These are phyloP conservation scores for rapeseed (Brassica napus) DNA, from an alignment of 345 rosid species.

Conservation along the genomic window Da-Ae NC_063435.1:2918501-2919000, in stretches of 20 bases:
- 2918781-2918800: slow-evolving; percentile 23
- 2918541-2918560: slow-evolving; percentile 3
- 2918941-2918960: neutral
- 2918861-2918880: neutral
- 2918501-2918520: neutral
- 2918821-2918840: neutral
- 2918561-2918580: neutral
- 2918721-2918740: slow-evolving; percentile 36
- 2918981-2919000: neutral
- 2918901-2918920: neutral
- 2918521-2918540: slow-evolving; percentile 33
- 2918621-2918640: neutral
- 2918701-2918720: slow-evolving; percentile 10
- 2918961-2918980: neutral
- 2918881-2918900: neutral
- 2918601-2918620: slow-evolving; percentile 21
- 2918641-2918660: slow-evolving; percentile 15
- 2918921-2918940: neutral
- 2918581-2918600: neutral
- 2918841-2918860: neutral
- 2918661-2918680: neutral
- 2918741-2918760: slow-evolving; percentile 23
- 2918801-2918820: neutral
- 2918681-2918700: slow-evolving; percentile 26
- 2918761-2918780: slow-evolving; percentile 29